Percentiles rank a stretch among this genome's conserved stretches.
Conservation (phyloP, 108 stramenopile species). For the Nannochloropsis salina region DNA sequence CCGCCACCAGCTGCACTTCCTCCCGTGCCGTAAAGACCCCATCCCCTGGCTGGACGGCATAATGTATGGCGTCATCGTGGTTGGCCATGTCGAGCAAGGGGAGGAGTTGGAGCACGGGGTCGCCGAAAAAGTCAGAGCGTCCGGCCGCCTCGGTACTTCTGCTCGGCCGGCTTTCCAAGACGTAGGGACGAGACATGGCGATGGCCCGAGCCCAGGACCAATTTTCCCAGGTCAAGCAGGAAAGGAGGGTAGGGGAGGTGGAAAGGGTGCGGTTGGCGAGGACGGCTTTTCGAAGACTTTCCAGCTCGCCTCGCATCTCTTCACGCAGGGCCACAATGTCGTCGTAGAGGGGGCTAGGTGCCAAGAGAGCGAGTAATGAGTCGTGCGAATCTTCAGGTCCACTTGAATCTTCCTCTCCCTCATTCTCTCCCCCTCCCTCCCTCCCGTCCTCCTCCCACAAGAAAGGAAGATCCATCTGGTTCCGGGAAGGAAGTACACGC, state of each 20-base stretch:
- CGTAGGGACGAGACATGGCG: conserved; percentile 8
- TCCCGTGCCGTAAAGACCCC: background rate
- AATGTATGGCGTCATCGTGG: background rate
- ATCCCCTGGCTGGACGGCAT: conserved; percentile 7
- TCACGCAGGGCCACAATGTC: background rate
- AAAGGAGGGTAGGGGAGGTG: background rate
- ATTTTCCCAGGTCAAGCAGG: background rate
- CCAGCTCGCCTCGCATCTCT: background rate
- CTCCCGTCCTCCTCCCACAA: background rate
- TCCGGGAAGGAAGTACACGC: background rate
- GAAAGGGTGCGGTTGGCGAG: background rate
- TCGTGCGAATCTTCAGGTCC: background rate
- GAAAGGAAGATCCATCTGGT: background rate
- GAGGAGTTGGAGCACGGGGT: background rate
- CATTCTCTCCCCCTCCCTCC: background rate
- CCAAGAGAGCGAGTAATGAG: background rate
- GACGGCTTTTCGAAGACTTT: background rate
- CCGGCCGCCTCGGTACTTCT: background rate
- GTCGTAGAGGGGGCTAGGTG: background rate
- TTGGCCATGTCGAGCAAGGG: background rate
- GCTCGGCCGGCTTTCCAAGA: background rate
- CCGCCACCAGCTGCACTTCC: background rate
- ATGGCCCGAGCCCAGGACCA: conserved; percentile 10
- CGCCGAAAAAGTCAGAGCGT: background rate
- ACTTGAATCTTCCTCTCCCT: background rate